phyloP scores from a whole-genome alignment of 2,329 filamentous ascomycete genomes.

The Arthroderma sp. region DNA sequence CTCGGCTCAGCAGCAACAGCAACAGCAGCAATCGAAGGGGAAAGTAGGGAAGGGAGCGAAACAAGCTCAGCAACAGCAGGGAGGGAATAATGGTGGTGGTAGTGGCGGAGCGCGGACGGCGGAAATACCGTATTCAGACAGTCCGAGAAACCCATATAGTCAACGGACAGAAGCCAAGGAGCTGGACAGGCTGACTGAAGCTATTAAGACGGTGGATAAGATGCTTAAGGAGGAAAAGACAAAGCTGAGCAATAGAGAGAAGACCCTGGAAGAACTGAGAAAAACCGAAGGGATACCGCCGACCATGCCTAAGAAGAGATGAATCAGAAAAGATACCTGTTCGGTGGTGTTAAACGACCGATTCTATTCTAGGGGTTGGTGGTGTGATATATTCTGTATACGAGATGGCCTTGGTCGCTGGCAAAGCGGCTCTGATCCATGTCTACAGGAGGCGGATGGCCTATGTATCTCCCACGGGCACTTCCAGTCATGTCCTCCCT shows the following conservation, averaged over 20 bases:
- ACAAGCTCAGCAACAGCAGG: conserved; percentile 21
- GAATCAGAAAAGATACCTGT: conserved; percentile 7
- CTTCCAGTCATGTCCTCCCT: too few species aligned
- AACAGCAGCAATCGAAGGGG: conserved; percentile 35
- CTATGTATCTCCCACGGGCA: too few species aligned
- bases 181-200: conserved; percentile 48
- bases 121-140: conserved; percentile 56
- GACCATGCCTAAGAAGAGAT: conserved; percentile 30
- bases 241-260: conserved; percentile 47
- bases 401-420: too few species aligned
- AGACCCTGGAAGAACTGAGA: conserved; percentile 40
- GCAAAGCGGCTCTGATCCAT: too few species aligned
- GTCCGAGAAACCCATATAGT: conserved; percentile 59
- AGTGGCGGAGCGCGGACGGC: conserved; percentile 54
- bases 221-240: conserved; percentile 54
- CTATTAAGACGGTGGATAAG: conserved; percentile 45
- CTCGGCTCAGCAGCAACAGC: conserved; percentile 32
- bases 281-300: conserved; percentile 30
- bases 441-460: too few species aligned
- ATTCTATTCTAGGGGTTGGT: too few species aligned
- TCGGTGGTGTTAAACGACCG: too few species aligned
- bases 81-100: conserved; percentile 18
- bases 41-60: conserved; percentile 45
- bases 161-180: conserved; percentile 57
- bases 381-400: too few species aligned